These are phyloP conservation scores for Nakazawaea ernobii DNA, from an alignment of 805 yeast genomes.

Conservation along the genomic window DNA sequence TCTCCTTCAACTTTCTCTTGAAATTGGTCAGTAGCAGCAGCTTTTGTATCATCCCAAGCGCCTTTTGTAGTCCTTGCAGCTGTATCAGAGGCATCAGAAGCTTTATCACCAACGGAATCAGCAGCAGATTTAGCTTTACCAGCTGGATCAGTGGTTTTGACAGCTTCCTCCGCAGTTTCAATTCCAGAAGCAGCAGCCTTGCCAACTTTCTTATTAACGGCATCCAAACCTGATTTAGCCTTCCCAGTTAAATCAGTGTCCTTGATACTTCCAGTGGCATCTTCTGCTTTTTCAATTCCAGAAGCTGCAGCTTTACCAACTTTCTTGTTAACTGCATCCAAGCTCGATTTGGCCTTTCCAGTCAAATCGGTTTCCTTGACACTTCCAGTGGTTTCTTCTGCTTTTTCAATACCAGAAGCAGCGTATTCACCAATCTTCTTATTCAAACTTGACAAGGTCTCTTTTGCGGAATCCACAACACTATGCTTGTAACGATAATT, in stretches of 20 bases:
- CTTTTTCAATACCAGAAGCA: conserved; percentile 34
- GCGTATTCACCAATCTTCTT: conserved; percentile 33
- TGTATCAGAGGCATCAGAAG: conserved; percentile 15
- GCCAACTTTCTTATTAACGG: conserved; percentile 12
- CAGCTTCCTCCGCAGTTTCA: conserved; percentile 23
- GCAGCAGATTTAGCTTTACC: neutral
- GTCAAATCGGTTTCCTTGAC: conserved; percentile 10
- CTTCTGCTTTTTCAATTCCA: conserved; percentile 32
- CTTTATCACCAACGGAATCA: conserved; percentile 12
- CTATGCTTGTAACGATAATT: conserved; percentile 1
- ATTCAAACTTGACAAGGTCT: conserved; percentile 17
- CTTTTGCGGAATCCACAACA: conserved; percentile 19
- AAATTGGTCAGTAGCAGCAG: neutral
- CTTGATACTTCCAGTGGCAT: neutral
- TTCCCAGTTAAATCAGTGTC: neutral
- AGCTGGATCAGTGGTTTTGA: neutral
- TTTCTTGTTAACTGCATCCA: conserved; percentile 20
- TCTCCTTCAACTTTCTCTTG: too few species aligned
- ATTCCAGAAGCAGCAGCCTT: conserved; percentile 7
- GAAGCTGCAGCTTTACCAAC: conserved; percentile 34
- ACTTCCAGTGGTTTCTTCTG: conserved; percentile 18
- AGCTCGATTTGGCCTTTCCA: conserved; percentile 15
- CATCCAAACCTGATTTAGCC: conserved; percentile 5
- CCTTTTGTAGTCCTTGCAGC: conserved; percentile 5
- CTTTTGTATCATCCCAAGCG: neutral